Evolutionary conservation across 257 asterid genomes (phyloP).

Genomic region (Linderniella brevidens): DNA sequence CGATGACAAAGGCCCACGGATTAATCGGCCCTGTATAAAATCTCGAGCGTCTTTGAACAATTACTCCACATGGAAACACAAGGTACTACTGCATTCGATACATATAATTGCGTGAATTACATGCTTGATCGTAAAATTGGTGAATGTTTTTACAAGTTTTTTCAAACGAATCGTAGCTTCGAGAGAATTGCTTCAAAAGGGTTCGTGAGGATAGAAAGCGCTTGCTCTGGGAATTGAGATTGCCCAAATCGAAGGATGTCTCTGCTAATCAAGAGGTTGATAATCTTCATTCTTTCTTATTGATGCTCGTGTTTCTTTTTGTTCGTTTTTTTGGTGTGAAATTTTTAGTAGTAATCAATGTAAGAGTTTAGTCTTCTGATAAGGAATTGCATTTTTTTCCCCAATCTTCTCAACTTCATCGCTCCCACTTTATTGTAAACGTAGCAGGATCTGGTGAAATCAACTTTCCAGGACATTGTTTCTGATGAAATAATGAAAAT

Average conservation of each 20-base stretch:
- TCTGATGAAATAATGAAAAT: conserved; percentile 62
- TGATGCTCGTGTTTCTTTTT: neutral
- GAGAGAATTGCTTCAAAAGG: conserved; percentile 80
- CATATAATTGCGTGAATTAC: neutral
- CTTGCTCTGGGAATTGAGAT: conserved; percentile 72
- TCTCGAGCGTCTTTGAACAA: conserved; percentile 28
- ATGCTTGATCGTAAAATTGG: neutral
- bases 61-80: conserved; percentile 53
- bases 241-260: conserved; percentile 20
- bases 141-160: conserved; percentile 1
- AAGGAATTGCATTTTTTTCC: neutral
- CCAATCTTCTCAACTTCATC: conserved; percentile 7
- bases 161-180: conserved; percentile 31
- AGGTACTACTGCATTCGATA: conserved; percentile 22
- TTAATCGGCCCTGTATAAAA: conserved; percentile 34
- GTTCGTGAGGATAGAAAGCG: conserved; percentile 64
- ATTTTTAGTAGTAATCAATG: neutral
- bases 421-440: conserved; percentile 9
- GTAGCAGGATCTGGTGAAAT: conserved; percentile 42
- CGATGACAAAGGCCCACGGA: conserved; percentile 14
- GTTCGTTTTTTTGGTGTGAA: neutral
- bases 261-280: conserved; percentile 25
- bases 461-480: conserved; percentile 58
- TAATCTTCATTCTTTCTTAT: neutral
- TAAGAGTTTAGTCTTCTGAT: no score